Evolutionary conservation across 2,329 filamentous ascomycete species (phyloP).

Genomic region (Neoscytalidium dimidiatum): DNA sequence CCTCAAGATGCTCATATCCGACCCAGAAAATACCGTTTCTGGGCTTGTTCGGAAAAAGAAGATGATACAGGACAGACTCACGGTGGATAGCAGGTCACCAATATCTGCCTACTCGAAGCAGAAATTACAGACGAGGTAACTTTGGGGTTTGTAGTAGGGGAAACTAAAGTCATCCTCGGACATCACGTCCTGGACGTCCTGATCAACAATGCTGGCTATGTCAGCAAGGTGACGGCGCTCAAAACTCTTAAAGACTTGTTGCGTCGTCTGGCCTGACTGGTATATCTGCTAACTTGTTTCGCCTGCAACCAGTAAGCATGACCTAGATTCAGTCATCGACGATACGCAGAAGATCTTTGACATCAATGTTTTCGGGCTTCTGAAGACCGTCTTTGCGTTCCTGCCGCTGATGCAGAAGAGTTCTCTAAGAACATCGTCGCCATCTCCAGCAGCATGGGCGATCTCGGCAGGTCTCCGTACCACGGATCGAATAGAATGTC

Average conservation of each 20-base stretch:
- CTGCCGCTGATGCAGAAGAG: slow-evolving; percentile 56
- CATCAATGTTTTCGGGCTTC: slow-evolving; percentile 54
- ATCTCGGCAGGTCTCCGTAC: slow-evolving; percentile 34
- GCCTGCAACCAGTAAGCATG: slow-evolving; percentile 30
- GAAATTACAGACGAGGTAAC: slow-evolving; percentile 27
- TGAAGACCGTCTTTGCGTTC: slow-evolving; percentile 57
- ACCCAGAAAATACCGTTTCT: slow-evolving; percentile 34
- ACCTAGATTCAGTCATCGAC: slow-evolving; percentile 34
- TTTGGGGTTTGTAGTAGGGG: slow-evolving; percentile 26
- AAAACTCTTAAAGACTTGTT: slow-evolving; percentile 41
- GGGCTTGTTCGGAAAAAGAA: slow-evolving; percentile 41
- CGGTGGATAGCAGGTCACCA: slow-evolving; percentile 39
- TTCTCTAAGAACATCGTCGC: slow-evolving; percentile 56
- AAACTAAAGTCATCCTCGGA: slow-evolving; percentile 26
- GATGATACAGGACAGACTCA: slow-evolving; percentile 47
- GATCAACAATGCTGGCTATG: slow-evolving; percentile 52
- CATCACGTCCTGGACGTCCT: slow-evolving; percentile 49
- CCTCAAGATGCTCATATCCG: background rate
- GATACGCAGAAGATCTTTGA: slow-evolving; percentile 39
- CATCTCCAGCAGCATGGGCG: slow-evolving; percentile 51
- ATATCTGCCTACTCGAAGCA: slow-evolving; percentile 28
- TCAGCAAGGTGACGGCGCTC: slow-evolving; percentile 32
- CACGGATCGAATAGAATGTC: background rate
- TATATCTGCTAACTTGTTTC: background rate
- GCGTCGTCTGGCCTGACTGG: background rate